Evolutionary conservation across 2,329 filamentous ascomycete genomes (phyloP).

Genomic region (Hymenoscyphus linearis): DNA sequence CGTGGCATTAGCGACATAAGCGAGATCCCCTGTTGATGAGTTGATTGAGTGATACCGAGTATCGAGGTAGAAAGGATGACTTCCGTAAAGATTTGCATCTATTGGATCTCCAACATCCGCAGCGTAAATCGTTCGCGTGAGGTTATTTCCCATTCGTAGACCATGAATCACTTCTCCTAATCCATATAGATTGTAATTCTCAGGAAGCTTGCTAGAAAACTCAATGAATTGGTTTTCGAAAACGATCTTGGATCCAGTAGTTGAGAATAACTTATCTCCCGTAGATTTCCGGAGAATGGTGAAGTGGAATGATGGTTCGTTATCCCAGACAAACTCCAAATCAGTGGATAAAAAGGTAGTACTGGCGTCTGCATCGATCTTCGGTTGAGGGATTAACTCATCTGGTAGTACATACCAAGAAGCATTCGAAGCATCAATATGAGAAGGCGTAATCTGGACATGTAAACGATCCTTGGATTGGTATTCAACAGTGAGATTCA

Average conservation of each 20-base stretch:
- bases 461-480: conserved; percentile 61
- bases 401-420: conserved; percentile 65
- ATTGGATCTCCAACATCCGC: conserved; percentile 63
- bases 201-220: conserved; percentile 58
- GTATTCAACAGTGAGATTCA: conserved; percentile 64
- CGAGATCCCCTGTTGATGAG: conserved; percentile 40
- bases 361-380: conserved; percentile 36
- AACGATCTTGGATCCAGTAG: conserved; percentile 57
- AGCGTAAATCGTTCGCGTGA: conserved; percentile 63
- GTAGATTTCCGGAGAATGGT: conserved; percentile 53
- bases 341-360: conserved; percentile 44
- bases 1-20: conserved; percentile 50
- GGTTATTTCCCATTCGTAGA: conserved; percentile 66
- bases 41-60: conserved; percentile 66
- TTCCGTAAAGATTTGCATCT: conserved; percentile 57
- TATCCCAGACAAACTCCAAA: conserved; percentile 49
- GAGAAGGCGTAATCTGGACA: conserved; percentile 63
- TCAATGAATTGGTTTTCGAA: conserved; percentile 77
- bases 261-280: conserved; percentile 64
- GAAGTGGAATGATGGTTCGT: conserved; percentile 62
- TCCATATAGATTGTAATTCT: conserved; percentile 71
- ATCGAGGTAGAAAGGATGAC: conserved; percentile 74
- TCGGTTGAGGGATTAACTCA: conserved; percentile 42
- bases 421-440: conserved; percentile 54
- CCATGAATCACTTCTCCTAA: conserved; percentile 69